Evolutionary conservation across 305 asterid genomes (phyloP), one percentile per base, ranked within the genome.

Genomic region (Solanum hybrid): DNA sequence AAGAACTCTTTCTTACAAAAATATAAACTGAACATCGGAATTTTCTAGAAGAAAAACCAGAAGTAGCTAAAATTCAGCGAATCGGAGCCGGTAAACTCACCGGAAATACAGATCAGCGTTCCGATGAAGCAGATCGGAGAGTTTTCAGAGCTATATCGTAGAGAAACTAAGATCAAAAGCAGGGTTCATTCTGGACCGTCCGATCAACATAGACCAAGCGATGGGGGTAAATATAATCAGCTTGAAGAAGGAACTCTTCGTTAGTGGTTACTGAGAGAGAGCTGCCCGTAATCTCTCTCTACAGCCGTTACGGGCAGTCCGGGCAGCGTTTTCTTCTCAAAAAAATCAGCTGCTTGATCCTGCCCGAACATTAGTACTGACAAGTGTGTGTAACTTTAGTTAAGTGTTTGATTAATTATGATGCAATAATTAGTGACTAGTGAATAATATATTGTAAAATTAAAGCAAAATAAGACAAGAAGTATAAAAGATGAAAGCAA

Each of bases 251-350:
- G 46, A 35, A 85, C 75, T 85, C 75, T 31, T 56, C 64, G 17
- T 13, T 22, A 60, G 35, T 56, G 88, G 88, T 85, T 85, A 14
- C 76, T 85, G 26, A 85, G 27, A n/a, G 38, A 35, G 38, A 35
- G 46, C 77, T 85, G 77, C 88, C 88, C 88, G 88, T 85, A 85
- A 85, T 85, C 88, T 85, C 76, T 56, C 77, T 85, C 77, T 66
- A 85, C 88, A 56, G 60, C 17, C 38, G 46, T 60, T 46, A 5
- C 88, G 88, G 75, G 88, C 40, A 84, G 29, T 42, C 5, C 75
- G 87, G 87, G 75, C 38, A 85, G 46, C 76, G 40, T 29, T 78
- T 78, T 78, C 29, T 20, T 35, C 29, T 5, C 17, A 22, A 26
- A 71, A 71, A 5, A 11, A 17, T 32, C 26, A 34, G 81, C 24